Evolutionary conservation across 2,329 filamentous ascomycete species (phyloP).

Genomic region (Aspergillus amoenus): DNA sequence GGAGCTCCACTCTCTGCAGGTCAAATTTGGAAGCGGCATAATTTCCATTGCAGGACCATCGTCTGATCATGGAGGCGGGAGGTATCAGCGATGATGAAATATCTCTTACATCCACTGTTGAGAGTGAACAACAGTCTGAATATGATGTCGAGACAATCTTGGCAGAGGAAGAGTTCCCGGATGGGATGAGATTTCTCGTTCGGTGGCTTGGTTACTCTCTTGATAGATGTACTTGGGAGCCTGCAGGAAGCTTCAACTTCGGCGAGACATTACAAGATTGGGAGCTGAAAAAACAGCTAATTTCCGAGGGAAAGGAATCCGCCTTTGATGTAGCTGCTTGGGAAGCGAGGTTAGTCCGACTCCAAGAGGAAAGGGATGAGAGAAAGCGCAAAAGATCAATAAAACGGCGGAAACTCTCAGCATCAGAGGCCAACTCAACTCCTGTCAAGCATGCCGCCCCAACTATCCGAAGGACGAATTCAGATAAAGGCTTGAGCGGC

Average conservation of each 20-base stretch:
- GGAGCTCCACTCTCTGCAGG: neutral
- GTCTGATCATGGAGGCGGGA: slow-evolving; percentile 9
- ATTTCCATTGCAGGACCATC: neutral
- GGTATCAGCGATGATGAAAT: slow-evolving; percentile 50
- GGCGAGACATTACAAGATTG: slow-evolving; percentile 43
- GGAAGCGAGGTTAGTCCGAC: slow-evolving; percentile 24
- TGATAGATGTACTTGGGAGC: slow-evolving; percentile 58
- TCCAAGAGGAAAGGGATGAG: slow-evolving; percentile 21
- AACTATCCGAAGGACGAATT: neutral
- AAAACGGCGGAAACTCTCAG: slow-evolving; percentile 28
- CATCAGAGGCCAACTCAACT: neutral
- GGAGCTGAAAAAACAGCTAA: slow-evolving; percentile 33
- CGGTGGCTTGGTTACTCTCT: slow-evolving; percentile 63
- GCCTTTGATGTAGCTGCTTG: slow-evolving; percentile 35
- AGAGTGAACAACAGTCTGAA: slow-evolving; percentile 46
- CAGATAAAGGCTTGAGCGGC: neutral
- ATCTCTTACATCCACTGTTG: slow-evolving; percentile 56
- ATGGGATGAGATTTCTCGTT: slow-evolving; percentile 55
- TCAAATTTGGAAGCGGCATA: neutral
- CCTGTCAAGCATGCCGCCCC: neutral
- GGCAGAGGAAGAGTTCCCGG: slow-evolving; percentile 42
- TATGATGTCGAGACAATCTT: slow-evolving; percentile 58
- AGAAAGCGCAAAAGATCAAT: slow-evolving; percentile 28
- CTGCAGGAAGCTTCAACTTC: slow-evolving; percentile 40
- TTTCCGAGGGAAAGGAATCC: slow-evolving; percentile 27